Evolutionary conservation across 495 filamentous ascomycete species (phyloP).

Genomic region (Friedmanniomyces endolithicus): DNA sequence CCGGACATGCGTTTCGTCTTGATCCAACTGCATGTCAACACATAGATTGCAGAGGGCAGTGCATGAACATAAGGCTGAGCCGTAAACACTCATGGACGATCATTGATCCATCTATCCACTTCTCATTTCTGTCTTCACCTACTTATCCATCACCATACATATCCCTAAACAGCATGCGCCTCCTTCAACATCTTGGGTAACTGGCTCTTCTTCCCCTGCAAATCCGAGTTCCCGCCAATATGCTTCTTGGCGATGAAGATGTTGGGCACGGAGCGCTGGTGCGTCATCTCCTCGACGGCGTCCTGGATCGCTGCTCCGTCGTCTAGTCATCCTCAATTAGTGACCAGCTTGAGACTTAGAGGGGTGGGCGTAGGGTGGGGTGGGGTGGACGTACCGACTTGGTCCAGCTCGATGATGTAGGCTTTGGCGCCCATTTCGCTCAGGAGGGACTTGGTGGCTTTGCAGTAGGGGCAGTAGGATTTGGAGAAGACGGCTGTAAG

Average conservation of each 20-base stretch:
- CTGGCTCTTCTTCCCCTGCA: slow-evolving; percentile 54
- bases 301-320: slow-evolving; percentile 75
- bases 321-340: too few species aligned
- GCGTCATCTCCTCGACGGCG: slow-evolving; percentile 66
- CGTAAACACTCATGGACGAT: too few species aligned
- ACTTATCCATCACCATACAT: not conserved
- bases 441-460: slow-evolving; percentile 61
- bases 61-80: too few species aligned
- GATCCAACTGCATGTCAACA: too few species aligned
- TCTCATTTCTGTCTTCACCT: not conserved
- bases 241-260: slow-evolving; percentile 84
- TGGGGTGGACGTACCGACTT: slow-evolving; percentile 56
- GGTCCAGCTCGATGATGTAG: slow-evolving; percentile 68
- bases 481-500: slow-evolving; percentile 84
- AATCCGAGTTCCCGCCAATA: slow-evolving; percentile 92
- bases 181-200: slow-evolving; percentile 48
- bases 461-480: slow-evolving; percentile 93
- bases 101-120: not conserved
- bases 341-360: too few species aligned
- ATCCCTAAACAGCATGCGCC: slow-evolving; percentile 52
- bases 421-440: slow-evolving; percentile 58
- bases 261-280: slow-evolving; percentile 84
- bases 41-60: too few species aligned
- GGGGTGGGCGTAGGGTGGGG: too few species aligned
- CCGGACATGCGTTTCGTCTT: too few species aligned